Base-by-base conservation (phyloP, 2,329 filamentous ascomycete genomes). In the Exophiala xenobiotica region DNA sequence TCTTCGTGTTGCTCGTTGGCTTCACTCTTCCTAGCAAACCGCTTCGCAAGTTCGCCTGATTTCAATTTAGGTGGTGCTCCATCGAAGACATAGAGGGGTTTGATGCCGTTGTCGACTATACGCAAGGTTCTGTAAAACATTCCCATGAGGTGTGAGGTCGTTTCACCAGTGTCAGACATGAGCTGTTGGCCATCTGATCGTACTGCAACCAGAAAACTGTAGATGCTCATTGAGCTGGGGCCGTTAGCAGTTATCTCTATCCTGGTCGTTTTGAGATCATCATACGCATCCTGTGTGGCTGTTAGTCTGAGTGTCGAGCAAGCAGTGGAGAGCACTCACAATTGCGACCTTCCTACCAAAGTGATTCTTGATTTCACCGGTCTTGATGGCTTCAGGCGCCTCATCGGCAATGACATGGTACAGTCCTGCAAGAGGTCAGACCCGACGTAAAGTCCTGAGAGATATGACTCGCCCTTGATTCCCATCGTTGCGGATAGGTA, bases 91-190 rank as follows among this genome's bases (percentile, higher is more conserved):
- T 96, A 99, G 61, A 99, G 81, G 1, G 93, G 93, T 69, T 99
- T 99, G 76, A 99, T 97, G 51, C 93, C 93, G 64, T 96, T 97
- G 73, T 99, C 93, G 65, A 97, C 89, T 75, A 99, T 97, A 63
- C 93, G 90, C 5, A 99, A 80, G 2, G 93, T 99, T 63, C 93
- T 91, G 78, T 99, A 99, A 77, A 99, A 99, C 85, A 99, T 92
- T 66, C 93, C 93, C 91, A 99, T 97, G 12, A 99, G 77, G 70
- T 99, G 93, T 14, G 93, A 99, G 1, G 93, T 99, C 1, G 93
- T 99, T 71, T 97, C 90, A 65, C 93, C 93, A 46, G 85, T 86
- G 65, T 99, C 93, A 71, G 86, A 95, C 80, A 86, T 97, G 64
- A 99, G 85, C 72, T 96, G 90, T 70, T 99, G 90, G 63, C 93